These are phyloP conservation scores for Asterochloris sp. DNA, from an alignment of 139 green algal species.

Conservation along the genomic window DNA sequence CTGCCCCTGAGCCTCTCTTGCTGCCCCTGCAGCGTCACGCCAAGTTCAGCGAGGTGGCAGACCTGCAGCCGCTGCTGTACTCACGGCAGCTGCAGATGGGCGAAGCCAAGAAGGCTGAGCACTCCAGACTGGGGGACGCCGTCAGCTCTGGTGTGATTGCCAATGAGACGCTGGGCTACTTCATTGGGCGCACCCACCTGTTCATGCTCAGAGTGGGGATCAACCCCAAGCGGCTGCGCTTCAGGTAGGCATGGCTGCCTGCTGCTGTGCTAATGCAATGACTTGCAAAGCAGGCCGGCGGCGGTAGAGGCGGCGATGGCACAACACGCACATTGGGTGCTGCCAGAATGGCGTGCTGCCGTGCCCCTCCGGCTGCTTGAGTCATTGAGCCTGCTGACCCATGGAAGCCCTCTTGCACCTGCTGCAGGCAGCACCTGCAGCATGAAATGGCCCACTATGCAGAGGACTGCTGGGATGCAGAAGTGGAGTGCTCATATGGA, in stretches of 20 bases:
- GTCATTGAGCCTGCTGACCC: neutral
- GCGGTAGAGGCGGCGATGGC: too few species aligned
- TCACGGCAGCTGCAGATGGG: constrained; percentile 82
- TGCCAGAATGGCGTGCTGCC: too few species aligned
- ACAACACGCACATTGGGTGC: too few species aligned
- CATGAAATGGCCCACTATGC: constrained; percentile 95
- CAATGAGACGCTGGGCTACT: constrained; percentile 98
- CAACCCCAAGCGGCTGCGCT: constrained; percentile 52
- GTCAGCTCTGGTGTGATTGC: constrained; percentile 87
- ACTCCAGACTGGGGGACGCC: constrained; percentile 79
- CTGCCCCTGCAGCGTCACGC: constrained; percentile 60
- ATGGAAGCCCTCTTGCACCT: too few species aligned
- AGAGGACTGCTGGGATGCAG: constrained; percentile 96
- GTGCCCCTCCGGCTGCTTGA: too few species aligned
- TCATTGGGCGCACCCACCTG: constrained; percentile 96
- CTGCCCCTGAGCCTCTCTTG: neutral
- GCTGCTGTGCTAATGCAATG: too few species aligned
- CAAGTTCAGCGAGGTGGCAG: constrained; percentile 83
- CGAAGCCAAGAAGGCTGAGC: constrained; percentile 79
- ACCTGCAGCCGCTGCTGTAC: constrained; percentile 88
- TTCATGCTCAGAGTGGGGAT: constrained; percentile 89
- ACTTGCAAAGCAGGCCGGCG: neutral
- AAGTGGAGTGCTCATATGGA: constrained; percentile 95
- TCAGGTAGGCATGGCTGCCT: neutral
- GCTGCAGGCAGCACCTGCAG: constrained; percentile 87